These are phyloP conservation scores for Coemansia asiatica DNA, from an alignment of 192 early-diverging fungal genomes.

Conservation along the genomic window DNA sequence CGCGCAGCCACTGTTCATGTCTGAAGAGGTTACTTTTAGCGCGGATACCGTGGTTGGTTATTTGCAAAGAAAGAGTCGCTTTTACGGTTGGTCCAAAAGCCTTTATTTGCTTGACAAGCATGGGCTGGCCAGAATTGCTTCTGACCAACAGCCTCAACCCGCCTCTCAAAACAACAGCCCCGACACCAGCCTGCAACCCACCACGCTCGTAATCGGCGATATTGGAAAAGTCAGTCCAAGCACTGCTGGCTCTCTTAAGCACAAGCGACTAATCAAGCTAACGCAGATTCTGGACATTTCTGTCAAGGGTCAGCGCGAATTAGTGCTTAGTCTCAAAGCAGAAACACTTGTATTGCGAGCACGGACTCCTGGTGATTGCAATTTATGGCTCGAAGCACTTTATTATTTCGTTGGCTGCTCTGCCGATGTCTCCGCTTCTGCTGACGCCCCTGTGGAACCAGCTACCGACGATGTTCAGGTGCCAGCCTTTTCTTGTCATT, in stretches of 20 bases:
- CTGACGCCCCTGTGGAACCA: neutral
- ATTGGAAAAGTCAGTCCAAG: slow-evolving; percentile 16
- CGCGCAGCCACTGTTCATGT: neutral
- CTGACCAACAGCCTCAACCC: slow-evolving; percentile 18
- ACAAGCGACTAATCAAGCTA: slow-evolving; percentile 23
- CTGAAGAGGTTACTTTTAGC: neutral
- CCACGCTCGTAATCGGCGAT: slow-evolving; percentile 26
- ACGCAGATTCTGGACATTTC: slow-evolving; percentile 18
- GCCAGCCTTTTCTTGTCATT: neutral
- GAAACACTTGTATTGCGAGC: slow-evolving; percentile 35
- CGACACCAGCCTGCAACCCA: neutral
- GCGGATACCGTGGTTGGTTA: slow-evolving; percentile 20
- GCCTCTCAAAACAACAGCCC: neutral
- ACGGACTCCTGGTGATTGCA: slow-evolving; percentile 19
- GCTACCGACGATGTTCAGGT: neutral
- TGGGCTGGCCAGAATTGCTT: slow-evolving; percentile 22
- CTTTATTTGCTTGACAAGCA: slow-evolving; percentile 28
- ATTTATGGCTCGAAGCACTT: slow-evolving; percentile 24
- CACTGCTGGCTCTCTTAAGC: slow-evolving; percentile 1
- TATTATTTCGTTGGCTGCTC: neutral
- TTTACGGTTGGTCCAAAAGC: slow-evolving; percentile 47
- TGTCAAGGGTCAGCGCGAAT: slow-evolving; percentile 30
- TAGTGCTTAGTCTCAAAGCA: slow-evolving; percentile 19
- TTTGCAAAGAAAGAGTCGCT: slow-evolving; percentile 48
- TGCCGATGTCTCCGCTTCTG: neutral